Evolutionary conservation across 306 rosid species (phyloP), one percentile per base, ranked within the genome.

Genomic region (Acacia melanoxylon): DNA sequence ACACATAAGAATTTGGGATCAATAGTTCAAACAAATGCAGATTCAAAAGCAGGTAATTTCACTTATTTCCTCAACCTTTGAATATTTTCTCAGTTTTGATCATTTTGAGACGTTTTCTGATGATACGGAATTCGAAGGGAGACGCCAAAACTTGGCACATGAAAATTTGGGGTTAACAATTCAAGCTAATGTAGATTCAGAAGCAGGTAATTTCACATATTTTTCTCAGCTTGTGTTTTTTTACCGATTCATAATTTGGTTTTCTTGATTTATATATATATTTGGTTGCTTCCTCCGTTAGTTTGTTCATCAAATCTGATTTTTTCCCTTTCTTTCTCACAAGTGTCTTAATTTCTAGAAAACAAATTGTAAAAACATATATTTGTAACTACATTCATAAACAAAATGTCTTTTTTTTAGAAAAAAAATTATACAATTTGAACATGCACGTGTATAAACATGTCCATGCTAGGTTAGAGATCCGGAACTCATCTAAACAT

Each of bases 91-190:
- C 66, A 11, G 16, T 8, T 11, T 33, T 37, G 13, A 29, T 68
- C 72, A 44, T 58, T 58, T 76, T 59, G 73, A 48, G n/a, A 51
- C 63, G 9, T 75, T 68, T 56, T 52, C 81, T 13, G 29, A 42
- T 5, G 68, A 27, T 15, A 42, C 11, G 27, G 14, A 22, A 52
- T 51, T 29, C 41, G 51, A 20, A 52, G 63, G 20, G 45, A 56
- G 29, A 67, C 52, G 4, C 35, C 76, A 40, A 44, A 80, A 72
- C 52, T 19, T 46, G 17, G 31, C 83, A 61, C 24, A 17, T 7
- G 49, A 44, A 40, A n/a, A 2, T 8, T 42, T 74, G 42, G 80
- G 42, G 42, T 24, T 20, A 24, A 24, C 12, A 59, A 10, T 41
- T 45, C 46, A 41, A 8, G 59, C 19, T 29, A 29, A 0, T 44